These are phyloP conservation scores for Lichtheimia hyalospora DNA, from an alignment of 371 early-diverging fungal genomes.

Conservation along the genomic window DNA sequence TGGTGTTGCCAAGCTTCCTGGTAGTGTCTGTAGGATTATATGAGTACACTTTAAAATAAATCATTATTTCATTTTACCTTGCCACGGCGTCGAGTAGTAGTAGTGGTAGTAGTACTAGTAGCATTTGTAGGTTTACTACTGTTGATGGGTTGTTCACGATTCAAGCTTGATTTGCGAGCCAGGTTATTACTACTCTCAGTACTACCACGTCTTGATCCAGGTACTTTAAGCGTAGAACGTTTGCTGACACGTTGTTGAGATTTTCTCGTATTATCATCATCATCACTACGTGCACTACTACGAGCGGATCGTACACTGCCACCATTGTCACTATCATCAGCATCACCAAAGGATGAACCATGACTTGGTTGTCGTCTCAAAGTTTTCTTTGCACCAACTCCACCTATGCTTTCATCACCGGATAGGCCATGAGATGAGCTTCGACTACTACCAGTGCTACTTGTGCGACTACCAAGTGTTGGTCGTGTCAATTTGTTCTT, in stretches of 20 bases:
- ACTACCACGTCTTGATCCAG: too few relatives aligned
- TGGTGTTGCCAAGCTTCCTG: slow-evolving; percentile 40
- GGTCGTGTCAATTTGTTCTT: slow-evolving; percentile 3
- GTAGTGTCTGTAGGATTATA: slow-evolving; percentile 30
- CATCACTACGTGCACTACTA: background rate
- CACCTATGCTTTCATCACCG: background rate
- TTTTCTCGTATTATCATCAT: background rate
- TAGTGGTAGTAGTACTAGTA: slow-evolving; percentile 3
- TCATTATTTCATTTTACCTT: slow-evolving; percentile 3
- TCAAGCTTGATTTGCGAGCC: too few relatives aligned
- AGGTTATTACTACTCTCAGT: too few relatives aligned
- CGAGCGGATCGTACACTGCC: background rate
- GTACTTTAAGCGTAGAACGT: too few relatives aligned
- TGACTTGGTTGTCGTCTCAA: slow-evolving; percentile 7
- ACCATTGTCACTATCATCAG: slow-evolving; percentile 10
- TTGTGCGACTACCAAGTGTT: background rate
- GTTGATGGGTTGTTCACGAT: too few relatives aligned
- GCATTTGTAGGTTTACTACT: background rate
- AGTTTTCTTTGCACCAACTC: background rate
- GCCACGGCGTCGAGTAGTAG: slow-evolving; percentile 11
- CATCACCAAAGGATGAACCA: slow-evolving; percentile 12
- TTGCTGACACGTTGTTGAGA: too few relatives aligned
- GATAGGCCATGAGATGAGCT: slow-evolving; percentile 6
- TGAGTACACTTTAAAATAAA: too few relatives aligned
- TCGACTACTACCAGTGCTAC: slow-evolving; percentile 14